Evolutionary conservation across 208 protist genomes (phyloP), one percentile per base, ranked within the genome.

Genomic region (Perkinsela sp.): DNA sequence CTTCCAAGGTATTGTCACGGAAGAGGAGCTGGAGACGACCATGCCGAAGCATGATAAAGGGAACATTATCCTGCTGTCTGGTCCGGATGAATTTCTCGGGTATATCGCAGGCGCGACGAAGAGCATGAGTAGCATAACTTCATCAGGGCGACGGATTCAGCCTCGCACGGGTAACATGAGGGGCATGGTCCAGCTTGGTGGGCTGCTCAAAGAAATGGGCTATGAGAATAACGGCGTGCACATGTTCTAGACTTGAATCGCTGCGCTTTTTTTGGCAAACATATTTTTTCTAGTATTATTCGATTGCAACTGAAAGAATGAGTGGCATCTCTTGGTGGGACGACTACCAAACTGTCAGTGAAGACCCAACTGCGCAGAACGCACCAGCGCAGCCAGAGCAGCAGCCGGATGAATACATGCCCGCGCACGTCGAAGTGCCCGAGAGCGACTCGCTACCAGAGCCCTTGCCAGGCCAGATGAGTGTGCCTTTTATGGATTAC

Each of bases 61-160:
- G 29, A 91, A 87, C 67, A 67, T 89, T 15, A 71, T 91, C 32
- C 77, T 92, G 48, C 80, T 93, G 40, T 93, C 86, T 72, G 88
- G 88, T 13, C 85, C 86, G 0, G 83, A 88, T 72, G 73, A 66
- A 66, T 89, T 93, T 83, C 85, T 93, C 81, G 75, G 75, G 40
- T 77, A 78, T 66, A 71, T 92, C 0, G 75, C 77, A 66, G 87
- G 87, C 32, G 67, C 81, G 0, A 72, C 82, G 0, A 73, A 74
- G 32, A 68, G 71, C 67, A 79, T 88, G 67, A 40, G 87, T 67
- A 78, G 77, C 32, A 79, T 80, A 28, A 86, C 85, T 81, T 87
- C 81, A 6, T 74, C 81, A 30, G 85, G 85, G 6, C 68, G 75
- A 30, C 81, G 81, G 13, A 85, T 85, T 72, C 85, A 90, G 74